phyloP scores from a whole-genome alignment of 495 filamentous ascomycete species.

The Articulospora tetracladia region DNA sequence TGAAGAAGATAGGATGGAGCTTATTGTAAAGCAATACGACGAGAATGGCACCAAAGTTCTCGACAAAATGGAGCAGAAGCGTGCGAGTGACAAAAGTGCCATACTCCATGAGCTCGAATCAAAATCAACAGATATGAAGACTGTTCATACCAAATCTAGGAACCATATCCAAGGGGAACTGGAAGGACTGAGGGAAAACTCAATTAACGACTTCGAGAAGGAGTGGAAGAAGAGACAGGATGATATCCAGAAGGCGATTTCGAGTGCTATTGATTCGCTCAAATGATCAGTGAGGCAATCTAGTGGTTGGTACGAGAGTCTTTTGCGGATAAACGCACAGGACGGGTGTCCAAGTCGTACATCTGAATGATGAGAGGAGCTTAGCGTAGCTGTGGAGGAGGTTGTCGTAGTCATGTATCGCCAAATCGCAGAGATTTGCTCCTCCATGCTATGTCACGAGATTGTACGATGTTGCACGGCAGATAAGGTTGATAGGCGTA shows the following conservation, averaged over 20 bases:
- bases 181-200: constrained; percentile 5
- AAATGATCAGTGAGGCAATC: background rate
- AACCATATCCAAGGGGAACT: background rate
- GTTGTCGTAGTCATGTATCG: no score
- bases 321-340: no score
- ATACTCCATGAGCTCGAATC: constrained; percentile 1
- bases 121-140: constrained; percentile 12
- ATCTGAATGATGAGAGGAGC: no score
- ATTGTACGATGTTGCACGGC: background rate
- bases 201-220: constrained; percentile 9
- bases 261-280: background rate
- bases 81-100: constrained; percentile 1
- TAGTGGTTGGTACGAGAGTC: no score
- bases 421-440: background rate
- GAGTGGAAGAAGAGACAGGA: constrained; percentile 15
- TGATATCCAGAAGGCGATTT: constrained; percentile 9
- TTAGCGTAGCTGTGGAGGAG: no score
- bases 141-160: constrained; percentile 10
- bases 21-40: constrained; percentile 20
- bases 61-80: background rate
- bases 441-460: background rate
- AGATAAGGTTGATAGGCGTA: no score
- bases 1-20: constrained; percentile 21
- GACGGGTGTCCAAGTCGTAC: no score
- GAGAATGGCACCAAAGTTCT: constrained; percentile 19